Evolutionary conservation across 805 yeast species (phyloP).

Genomic region (Candida tibetensis): DNA sequence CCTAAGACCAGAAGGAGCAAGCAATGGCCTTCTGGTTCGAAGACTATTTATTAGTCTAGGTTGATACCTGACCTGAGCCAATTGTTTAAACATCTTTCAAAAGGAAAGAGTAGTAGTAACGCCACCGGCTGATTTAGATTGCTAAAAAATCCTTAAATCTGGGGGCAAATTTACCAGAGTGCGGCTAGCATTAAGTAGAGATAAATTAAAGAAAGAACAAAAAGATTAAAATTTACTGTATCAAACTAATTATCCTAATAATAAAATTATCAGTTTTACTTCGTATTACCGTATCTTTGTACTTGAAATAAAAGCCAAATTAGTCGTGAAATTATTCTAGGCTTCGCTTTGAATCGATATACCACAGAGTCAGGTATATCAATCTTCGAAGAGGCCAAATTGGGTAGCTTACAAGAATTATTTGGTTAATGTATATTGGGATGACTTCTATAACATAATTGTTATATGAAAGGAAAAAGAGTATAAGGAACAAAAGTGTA

Average conservation of each 20-base stretch:
- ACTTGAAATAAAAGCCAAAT: slow-evolving; percentile 16
- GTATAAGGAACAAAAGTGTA: too few species aligned
- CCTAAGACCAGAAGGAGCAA: too few species aligned
- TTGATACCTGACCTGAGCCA: not conserved
- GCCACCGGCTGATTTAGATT: not conserved
- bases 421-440: too few species aligned
- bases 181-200: not conserved
- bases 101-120: not conserved
- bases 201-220: not conserved
- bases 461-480: not conserved
- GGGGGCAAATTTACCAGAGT: not conserved
- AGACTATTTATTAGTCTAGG: not conserved
- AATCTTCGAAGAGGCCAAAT: slow-evolving; percentile 35
- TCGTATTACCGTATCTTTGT: slow-evolving; percentile 20
- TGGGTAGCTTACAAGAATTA: too few species aligned
- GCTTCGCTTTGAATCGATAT: slow-evolving; percentile 35
- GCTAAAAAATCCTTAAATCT: not conserved
- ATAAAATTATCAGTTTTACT: slow-evolving; percentile 21
- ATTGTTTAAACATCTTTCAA: not conserved
- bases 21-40: too few species aligned
- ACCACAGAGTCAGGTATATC: slow-evolving; percentile 27
- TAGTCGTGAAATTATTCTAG: slow-evolving; percentile 22
- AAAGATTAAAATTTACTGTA: too few species aligned
- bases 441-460: too few species aligned
- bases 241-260: slow-evolving; percentile 31